Evolutionary conservation across 768 basidiomycete species (phyloP).

Genomic region (Sarcomyxa edulis): DNA sequence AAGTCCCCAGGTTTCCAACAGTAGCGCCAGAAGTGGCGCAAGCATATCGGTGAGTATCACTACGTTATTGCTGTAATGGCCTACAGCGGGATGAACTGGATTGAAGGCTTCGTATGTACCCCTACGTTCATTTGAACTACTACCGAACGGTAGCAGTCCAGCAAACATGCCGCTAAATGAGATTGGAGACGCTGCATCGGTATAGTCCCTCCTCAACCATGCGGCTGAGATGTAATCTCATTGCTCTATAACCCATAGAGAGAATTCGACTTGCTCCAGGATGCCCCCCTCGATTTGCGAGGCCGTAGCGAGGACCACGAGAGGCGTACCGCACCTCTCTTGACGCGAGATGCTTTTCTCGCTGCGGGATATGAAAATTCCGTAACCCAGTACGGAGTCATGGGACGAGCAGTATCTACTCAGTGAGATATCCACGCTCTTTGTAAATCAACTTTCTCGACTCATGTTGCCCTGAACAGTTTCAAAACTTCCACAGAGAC

Average conservation of each 20-base stretch:
- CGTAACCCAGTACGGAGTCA: constrained; percentile 54
- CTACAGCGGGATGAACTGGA: too few relatives aligned
- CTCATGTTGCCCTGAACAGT: constrained; percentile 18
- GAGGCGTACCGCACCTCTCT: constrained; percentile 41
- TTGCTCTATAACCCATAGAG: neutral
- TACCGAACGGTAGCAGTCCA: too few relatives aligned
- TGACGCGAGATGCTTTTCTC: constrained; percentile 46
- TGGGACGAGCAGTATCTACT: constrained; percentile 43
- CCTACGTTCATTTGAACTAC: too few relatives aligned
- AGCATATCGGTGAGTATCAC: too few relatives aligned
- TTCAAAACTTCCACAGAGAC: constrained; percentile 25
- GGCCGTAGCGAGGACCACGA: constrained; percentile 23
- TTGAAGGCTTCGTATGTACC: too few relatives aligned
- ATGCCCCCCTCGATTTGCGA: constrained; percentile 16
- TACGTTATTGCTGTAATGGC: too few relatives aligned
- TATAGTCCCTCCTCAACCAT: neutral
- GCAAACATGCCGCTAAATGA: neutral
- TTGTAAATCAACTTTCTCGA: neutral
- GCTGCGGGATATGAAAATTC: constrained; percentile 23
- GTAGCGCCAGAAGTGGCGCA: too few relatives aligned
- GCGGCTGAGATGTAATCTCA: too few relatives aligned
- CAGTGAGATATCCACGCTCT: constrained; percentile 30
- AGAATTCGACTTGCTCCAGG: constrained; percentile 6
- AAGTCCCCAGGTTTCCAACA: too few relatives aligned
- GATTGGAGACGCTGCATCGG: neutral